Percentiles rank a stretch among this genome's conserved stretches.
Evolutionary conservation across 257 asterid species (phyloP).

Genomic region (Solanum chiquidenum): DNA sequence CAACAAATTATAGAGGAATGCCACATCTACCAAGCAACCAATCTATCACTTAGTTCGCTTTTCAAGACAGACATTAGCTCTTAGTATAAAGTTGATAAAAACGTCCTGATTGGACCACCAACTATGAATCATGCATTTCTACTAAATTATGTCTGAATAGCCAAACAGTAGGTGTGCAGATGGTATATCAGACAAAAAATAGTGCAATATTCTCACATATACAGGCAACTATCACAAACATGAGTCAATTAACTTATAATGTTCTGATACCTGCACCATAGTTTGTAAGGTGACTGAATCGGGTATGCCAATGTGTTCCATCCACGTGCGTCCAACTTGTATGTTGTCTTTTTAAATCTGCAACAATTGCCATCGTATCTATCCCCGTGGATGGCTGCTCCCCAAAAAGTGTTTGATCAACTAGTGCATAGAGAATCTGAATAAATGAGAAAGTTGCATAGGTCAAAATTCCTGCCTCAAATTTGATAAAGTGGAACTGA

Average conservation of each 20-base stretch:
- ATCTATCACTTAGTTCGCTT: background rate
- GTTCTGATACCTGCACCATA: conserved; percentile 80
- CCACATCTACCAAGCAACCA: background rate
- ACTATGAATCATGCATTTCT: background rate
- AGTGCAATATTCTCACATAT: background rate
- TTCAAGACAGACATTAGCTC: background rate
- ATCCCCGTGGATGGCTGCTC: conserved; percentile 36
- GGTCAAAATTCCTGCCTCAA: background rate
- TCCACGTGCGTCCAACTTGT: conserved; percentile 81
- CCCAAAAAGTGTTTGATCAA: conserved; percentile 74
- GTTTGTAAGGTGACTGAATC: conserved; percentile 79
- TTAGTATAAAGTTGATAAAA: background rate
- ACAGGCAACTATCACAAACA: background rate
- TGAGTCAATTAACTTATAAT: background rate
- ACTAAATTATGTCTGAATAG: background rate
- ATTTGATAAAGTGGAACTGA: background rate
- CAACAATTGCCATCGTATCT: conserved; percentile 46
- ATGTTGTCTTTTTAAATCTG: conserved; percentile 69
- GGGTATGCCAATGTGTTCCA: conserved; percentile 92
- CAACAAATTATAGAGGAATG: background rate
- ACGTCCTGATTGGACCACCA: background rate
- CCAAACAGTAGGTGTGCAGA: background rate
- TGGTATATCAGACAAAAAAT: background rate
- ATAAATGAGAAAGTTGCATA: conserved; percentile 5
- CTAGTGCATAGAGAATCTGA: conserved; percentile 76